Base-by-base conservation (phyloP, 192 early-diverging fungal species). In the Backusella sp. region DNA sequence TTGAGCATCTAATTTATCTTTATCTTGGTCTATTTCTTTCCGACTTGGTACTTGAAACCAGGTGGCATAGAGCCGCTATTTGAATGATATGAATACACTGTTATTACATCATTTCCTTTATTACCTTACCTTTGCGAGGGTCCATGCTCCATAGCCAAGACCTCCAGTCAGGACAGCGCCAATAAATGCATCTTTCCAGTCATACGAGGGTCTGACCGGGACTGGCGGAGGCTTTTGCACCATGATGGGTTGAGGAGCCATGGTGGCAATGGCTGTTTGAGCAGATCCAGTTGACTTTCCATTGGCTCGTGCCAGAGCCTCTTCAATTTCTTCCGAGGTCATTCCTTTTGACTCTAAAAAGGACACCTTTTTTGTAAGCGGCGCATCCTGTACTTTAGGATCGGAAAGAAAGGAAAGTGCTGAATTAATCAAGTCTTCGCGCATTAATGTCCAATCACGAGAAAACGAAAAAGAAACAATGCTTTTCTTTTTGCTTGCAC, bases 301-400 rank as follows among this genome's bases (percentile, higher is more conserved):
- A 53, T 82, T 91, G 21, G 87, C 87, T 32, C 90, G 84, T n/a
- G 85, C 83, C 78, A 95, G 83, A 2, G 97, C 98, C 62, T 88
- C 91, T 68, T 98, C 92, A 74, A 99, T 98, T 84, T 99, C 98
- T 17, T 90, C 91, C 9, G 89, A 84, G 32, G 93, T 94, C 73
- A 99, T 83, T 0, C 98, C 98, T 85, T 99, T 99, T 49, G 92
- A 91, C 77, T 98, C 96, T 26, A 99, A 87, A 82, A 99, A 99
- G 23, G 97, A 90, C 28, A 97, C 86, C 59, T 94, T 92, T 76
- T 98, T 97, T 36, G 95, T 94, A 26, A 99, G 82, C 0, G 98
- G 90, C 17, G 94, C 91, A 14, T 89, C 80, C 79, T 94, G 92
- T 15, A 99, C 97, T 77, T 97, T 96, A 44, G 96, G 92, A 84